phyloP scores from a whole-genome alignment of 257 asterid species.

The Solanum virginianum region DNA sequence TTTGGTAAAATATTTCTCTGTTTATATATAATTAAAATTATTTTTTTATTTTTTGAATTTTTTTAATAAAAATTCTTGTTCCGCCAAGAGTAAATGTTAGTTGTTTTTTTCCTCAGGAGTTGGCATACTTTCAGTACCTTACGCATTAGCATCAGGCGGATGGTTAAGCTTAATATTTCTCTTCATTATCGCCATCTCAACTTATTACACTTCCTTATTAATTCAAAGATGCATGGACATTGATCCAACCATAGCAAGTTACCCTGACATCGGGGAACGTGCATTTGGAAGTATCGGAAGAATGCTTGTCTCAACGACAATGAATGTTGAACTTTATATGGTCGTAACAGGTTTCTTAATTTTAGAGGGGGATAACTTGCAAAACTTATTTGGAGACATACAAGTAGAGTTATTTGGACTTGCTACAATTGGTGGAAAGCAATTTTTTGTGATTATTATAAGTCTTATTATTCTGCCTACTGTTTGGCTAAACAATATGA shows the following conservation, averaged over 20 bases:
- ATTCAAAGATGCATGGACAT: slow-evolving; percentile 75
- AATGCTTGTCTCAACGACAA: slow-evolving; percentile 39
- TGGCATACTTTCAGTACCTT: slow-evolving; percentile 76
- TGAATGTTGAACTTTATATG: slow-evolving; percentile 60
- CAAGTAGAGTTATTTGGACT: slow-evolving; percentile 15
- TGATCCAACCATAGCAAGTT: slow-evolving; percentile 42
- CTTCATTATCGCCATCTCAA: slow-evolving; percentile 47
- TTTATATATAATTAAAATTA: too few species aligned
- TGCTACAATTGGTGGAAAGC: slow-evolving; percentile 28
- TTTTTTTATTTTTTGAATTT: too few species aligned
- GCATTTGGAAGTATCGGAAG: slow-evolving; percentile 65
- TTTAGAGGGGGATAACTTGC: slow-evolving; percentile 71
- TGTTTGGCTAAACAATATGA: slow-evolving; percentile 65
- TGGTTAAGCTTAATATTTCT: slow-evolving; percentile 65
- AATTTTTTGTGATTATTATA: slow-evolving; percentile 35
- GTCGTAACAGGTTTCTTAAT: slow-evolving; percentile 88
- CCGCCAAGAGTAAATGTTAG: too few species aligned
- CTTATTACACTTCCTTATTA: slow-evolving; percentile 53
- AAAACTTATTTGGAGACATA: slow-evolving; percentile 30
- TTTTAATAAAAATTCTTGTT: too few species aligned
- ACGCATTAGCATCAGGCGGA: slow-evolving; percentile 71
- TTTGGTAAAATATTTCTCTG: too few species aligned
- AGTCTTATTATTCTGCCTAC: slow-evolving; percentile 62
- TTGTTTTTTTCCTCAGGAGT: slow-evolving; percentile 33
- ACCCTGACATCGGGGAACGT: slow-evolving; percentile 64